phyloP scores from a whole-genome alignment of 1,139 yeast species.

The Saccharomyces hybrid region DNA sequence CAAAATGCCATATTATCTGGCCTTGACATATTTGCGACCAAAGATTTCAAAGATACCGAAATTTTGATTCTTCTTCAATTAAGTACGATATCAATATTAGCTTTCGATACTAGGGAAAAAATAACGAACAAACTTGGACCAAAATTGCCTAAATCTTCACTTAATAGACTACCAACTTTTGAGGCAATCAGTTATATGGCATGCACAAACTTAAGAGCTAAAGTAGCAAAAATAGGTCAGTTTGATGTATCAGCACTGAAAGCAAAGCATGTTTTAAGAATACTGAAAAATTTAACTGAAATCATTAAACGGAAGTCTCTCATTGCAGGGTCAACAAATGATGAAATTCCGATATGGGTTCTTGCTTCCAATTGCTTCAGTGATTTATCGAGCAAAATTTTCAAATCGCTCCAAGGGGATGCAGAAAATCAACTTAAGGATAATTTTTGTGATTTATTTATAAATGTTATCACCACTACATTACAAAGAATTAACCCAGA shows the following conservation, averaged over 20 bases:
- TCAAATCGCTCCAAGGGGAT: constrained; percentile 27
- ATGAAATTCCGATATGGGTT: constrained; percentile 28
- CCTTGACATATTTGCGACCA: constrained; percentile 33
- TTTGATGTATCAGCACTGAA: constrained; percentile 34
- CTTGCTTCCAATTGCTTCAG: constrained; percentile 34
- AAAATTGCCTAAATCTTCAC: constrained; percentile 22
- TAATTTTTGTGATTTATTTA: constrained; percentile 18
- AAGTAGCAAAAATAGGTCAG: constrained; percentile 33
- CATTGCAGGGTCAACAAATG: constrained; percentile 32
- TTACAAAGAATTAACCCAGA: constrained; percentile 20
- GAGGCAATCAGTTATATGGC: constrained; percentile 52
- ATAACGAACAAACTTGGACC: constrained; percentile 37
- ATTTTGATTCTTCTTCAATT: constrained; percentile 46
- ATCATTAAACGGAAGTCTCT: constrained; percentile 35
- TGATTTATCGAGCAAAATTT: constrained; percentile 38
- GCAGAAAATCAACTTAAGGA: constrained; percentile 4
- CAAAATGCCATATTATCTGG: constrained; percentile 46
- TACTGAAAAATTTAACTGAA: constrained; percentile 36
- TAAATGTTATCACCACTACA: constrained; percentile 17
- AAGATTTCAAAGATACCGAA: constrained; percentile 34
- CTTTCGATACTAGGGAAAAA: constrained; percentile 50
- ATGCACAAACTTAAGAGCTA: constrained; percentile 36
- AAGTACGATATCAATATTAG: constrained; percentile 45
- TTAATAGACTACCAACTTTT: constrained; percentile 55
- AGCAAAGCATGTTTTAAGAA: constrained; percentile 40